phyloP scores from a whole-genome alignment of 805 yeast species.

The Jamesozyma hellenica region DNA sequence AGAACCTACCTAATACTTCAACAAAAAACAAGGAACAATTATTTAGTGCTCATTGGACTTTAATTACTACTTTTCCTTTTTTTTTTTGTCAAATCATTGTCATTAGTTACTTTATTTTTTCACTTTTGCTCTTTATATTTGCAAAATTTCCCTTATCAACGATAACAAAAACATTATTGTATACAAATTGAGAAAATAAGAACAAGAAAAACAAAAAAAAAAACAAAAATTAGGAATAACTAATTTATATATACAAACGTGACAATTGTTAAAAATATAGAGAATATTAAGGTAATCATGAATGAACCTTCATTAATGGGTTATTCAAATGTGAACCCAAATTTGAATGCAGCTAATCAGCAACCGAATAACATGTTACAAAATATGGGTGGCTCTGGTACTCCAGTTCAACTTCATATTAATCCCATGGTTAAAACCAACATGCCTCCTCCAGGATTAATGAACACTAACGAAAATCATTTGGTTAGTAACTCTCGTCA shows the following conservation, averaged over 20 bases:
- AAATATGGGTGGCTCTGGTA: slow-evolving; percentile 6
- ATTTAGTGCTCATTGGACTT: too few species aligned
- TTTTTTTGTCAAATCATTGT: too few species aligned
- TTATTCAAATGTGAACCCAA: slow-evolving; percentile 17
- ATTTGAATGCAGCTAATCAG: slow-evolving; percentile 1
- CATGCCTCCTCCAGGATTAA: slow-evolving; percentile 22
- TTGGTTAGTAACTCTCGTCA: slow-evolving; percentile 28
- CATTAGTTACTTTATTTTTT: too few species aligned
- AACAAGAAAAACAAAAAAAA: not conserved
- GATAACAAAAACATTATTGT: too few species aligned
- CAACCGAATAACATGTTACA: not conserved
- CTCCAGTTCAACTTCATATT: slow-evolving; percentile 8
- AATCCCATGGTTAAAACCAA: slow-evolving; percentile 6
- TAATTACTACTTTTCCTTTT: too few species aligned
- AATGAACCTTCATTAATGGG: slow-evolving; percentile 23
- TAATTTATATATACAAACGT: too few species aligned
- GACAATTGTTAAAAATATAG: too few species aligned
- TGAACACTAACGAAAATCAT: slow-evolving; percentile 18
- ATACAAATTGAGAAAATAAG: not conserved
- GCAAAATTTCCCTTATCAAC: too few species aligned
- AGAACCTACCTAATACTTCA: too few species aligned
- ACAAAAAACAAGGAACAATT: too few species aligned
- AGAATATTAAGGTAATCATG: slow-evolving; percentile 12
- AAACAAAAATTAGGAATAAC: not conserved
- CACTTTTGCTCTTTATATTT: too few species aligned